Base-by-base conservation (phyloP, 2,329 filamentous ascomycete genomes). In the Didymellaceae sp. region DNA sequence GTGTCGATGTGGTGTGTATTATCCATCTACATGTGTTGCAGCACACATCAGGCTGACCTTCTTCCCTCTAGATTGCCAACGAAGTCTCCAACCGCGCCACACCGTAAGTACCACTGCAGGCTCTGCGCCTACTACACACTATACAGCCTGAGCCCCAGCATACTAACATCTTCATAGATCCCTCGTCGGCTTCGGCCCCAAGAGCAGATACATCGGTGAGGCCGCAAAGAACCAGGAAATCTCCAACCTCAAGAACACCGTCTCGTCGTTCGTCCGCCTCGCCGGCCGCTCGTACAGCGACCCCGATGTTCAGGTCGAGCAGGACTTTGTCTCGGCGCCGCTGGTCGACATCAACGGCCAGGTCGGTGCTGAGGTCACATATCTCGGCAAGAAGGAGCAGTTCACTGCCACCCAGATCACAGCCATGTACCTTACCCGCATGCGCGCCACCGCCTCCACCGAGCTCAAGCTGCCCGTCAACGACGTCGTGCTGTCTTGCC, bases 241-340 rank as follows among this genome's bases (percentile, higher is more conserved):
- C 74, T 96, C 93, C 72, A 99, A 99, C 83, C 86, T 97, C 71
- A 99, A 97, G 83, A 99, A 99, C 84, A 99, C 94, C 64, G 90
- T 99, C 78, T 82, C 86, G 75, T 92, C 86, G 63, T 84, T 99
- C 69, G 96, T 96, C 81, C 90, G 94, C 70, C 87, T 99, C 66
- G 88, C 89, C 71, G 94, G 94, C 72, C 91, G 94, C 73, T 82
- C 84, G 57, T 83, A 93, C 78, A 87, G 82, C 74, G 94, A 99
- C 73, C 91, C 94, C 72, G 94, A 99, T 82, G 83, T 96, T 58
- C 84, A 91, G 78, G 83, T 94, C 72, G 94, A 99, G 83, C 89
- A 96, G 79, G 83, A 96, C 71, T 97, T 86, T 77, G 86, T 95
- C 72, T 91, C 91, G 28, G 90, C 91, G 42, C 82, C 86, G 54